Evolutionary conservation across 192 early-diverging fungal genomes (phyloP), one percentile per base, ranked within the genome.

Genomic region (Allomyces macrogynus): DNA sequence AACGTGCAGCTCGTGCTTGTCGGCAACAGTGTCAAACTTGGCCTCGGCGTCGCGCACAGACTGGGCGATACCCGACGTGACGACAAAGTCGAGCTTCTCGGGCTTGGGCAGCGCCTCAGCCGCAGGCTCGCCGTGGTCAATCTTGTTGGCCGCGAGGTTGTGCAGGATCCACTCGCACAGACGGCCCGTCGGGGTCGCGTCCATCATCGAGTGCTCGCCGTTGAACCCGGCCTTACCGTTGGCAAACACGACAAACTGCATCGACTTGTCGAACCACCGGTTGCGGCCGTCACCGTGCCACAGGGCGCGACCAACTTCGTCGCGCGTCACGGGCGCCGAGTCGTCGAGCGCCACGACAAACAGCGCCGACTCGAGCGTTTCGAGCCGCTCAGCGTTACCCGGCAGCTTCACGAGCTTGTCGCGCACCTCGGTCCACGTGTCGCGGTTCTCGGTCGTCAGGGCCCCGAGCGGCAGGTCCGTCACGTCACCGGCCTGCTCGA

Each of bases 271-370:
- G 77, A 90, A 95, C 85, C 87, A 98, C 67, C 95, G 88, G 80
- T 98, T 98, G 67, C 85, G 84, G 62, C 93, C 95, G 72, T 95
- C 86, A 60, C 95, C 95, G 67, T 91, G 90, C 95, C 92, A 98
- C 78, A 86, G 91, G 66, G 84, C 86, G 65, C 88, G 85, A 60
- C 84, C 86, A 64, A 83, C 73, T 77, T 95, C 89, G 60, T 95
- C 89, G 61, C 87, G 85, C 24, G 93, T 95, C 54, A 89, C 84
- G 12, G 95, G 95, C 43, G 73, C 78, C 3, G 81, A 77, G 72
- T 89, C 87, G 72, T 98, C 95, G 61, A 98, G 81, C 74, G 92
- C 92, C 66, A 98, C 77, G 43, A 89, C 78, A 75, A 96, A 93
- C 20, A 85, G 83, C 0, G 92, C 77, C 62, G 81, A 80, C 77